A percentile compares a stretch with the other conserved stretches of the same genome.
phyloP scores from a whole-genome alignment of 441 rosid species.

The Erysimum cheiri region DNA sequence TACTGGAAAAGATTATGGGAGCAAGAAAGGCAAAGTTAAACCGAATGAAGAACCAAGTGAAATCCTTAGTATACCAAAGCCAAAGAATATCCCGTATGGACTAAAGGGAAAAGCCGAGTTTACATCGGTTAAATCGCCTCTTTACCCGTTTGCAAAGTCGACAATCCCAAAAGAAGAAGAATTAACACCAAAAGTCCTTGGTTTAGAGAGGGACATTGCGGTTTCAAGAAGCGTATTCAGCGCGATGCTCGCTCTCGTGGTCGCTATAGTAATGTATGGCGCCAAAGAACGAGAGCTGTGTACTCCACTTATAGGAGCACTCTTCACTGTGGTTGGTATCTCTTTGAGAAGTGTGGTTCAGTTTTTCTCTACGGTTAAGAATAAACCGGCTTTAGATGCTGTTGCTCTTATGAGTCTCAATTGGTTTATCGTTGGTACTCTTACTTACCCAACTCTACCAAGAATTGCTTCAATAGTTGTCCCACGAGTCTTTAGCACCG shows the following conservation, averaged over 20 bases:
- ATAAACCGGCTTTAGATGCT: conserved; percentile 79
- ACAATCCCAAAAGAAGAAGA: conserved; percentile 39
- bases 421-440: conserved; percentile 81
- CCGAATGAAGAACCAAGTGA: conserved; percentile 37
- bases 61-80: conserved; percentile 20
- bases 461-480: conserved; percentile 50
- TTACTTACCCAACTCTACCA: conserved; percentile 71
- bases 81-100: conserved; percentile 31
- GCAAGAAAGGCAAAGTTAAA: conserved; percentile 39
- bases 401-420: conserved; percentile 81
- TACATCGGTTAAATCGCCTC: conserved; percentile 38
- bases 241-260: conserved; percentile 62
- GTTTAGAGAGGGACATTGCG: conserved; percentile 55
- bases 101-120: conserved; percentile 39
- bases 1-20: conserved; percentile 44
- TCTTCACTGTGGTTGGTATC: conserved; percentile 75
- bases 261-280: conserved; percentile 69
- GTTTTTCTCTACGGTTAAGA: conserved; percentile 64
- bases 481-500: conserved; percentile 35
- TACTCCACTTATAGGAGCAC: conserved; percentile 78
- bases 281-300: conserved; percentile 65
- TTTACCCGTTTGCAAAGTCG: conserved; percentile 40
- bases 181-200: conserved; percentile 32
- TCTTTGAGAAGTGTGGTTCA: conserved; percentile 72
- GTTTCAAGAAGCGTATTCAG: conserved; percentile 67